phyloP scores from a whole-genome alignment of 306 rosid species.

The Comarum palustre region DNA sequence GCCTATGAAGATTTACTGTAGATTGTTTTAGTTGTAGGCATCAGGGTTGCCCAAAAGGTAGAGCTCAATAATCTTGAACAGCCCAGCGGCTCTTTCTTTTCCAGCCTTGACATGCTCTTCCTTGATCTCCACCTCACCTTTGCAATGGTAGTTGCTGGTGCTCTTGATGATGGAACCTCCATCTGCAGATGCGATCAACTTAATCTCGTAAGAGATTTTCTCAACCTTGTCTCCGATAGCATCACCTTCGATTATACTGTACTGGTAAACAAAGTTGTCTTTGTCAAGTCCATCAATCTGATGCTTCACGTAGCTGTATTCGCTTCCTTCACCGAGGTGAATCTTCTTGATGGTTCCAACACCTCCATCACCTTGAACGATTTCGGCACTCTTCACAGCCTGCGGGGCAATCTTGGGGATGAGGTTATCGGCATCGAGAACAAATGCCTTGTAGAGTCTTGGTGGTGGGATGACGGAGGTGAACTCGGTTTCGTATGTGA shows the following conservation, averaged over 20 bases:
- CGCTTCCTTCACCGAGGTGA: slow-evolving; percentile 11
- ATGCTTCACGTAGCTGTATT: slow-evolving; percentile 37
- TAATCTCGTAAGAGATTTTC: slow-evolving; percentile 35
- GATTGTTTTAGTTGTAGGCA: too few species aligned
- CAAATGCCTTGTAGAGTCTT: not conserved
- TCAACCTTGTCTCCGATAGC: slow-evolving; percentile 35
- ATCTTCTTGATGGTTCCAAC: not conserved
- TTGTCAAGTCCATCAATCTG: slow-evolving; percentile 43
- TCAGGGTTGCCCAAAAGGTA: not conserved
- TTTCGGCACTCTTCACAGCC: not conserved
- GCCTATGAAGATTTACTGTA: too few species aligned
- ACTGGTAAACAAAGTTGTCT: slow-evolving; percentile 27
- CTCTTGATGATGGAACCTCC: slow-evolving; percentile 42
- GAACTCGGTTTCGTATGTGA: not conserved
- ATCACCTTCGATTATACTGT: slow-evolving; percentile 40
- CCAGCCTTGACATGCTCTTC: slow-evolving; percentile 19
- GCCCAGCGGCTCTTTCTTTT: slow-evolving; percentile 6
- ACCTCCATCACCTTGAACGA: not conserved
- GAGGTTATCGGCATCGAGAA: not conserved
- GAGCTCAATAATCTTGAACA: slow-evolving; percentile 28
- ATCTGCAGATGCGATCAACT: slow-evolving; percentile 25
- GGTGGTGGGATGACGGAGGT: not conserved
- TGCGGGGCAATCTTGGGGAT: not conserved
- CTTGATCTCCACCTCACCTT: slow-evolving; percentile 24
- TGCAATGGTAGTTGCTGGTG: slow-evolving; percentile 26